Conservation (phyloP, 352 stramenopile genomes). For the Pilasporangium apinafurcum region DNA sequence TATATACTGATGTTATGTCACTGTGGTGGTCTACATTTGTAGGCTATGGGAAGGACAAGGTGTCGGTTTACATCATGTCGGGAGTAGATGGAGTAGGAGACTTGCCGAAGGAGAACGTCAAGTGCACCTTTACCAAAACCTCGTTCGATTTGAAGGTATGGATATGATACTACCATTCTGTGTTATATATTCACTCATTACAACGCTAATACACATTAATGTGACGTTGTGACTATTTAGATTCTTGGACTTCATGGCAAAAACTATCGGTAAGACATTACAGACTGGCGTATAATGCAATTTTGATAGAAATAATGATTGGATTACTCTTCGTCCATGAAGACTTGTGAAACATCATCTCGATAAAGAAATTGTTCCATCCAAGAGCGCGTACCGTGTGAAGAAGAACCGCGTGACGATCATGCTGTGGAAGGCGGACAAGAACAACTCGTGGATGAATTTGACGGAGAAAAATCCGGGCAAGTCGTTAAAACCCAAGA, state of each 20-base stretch:
- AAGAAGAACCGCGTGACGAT: constrained; percentile 87
- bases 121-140: constrained; percentile 71
- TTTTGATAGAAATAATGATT: background rate
- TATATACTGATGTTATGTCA: background rate
- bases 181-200: background rate
- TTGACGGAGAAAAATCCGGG: constrained; percentile 77
- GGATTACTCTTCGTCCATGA: background rate
- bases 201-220: background rate
- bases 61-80: constrained; percentile 79
- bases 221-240: constrained; percentile 5
- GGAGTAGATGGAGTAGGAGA: constrained; percentile 72
- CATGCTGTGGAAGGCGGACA: constrained; percentile 67
- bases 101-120: constrained; percentile 64
- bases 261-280: constrained; percentile 46
- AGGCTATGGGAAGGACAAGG: constrained; percentile 83
- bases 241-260: constrained; percentile 64
- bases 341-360: constrained; percentile 71
- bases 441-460: constrained; percentile 76
- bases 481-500: constrained; percentile 35
- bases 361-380: constrained; percentile 76
- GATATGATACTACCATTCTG: too few species aligned
- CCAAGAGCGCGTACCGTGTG: constrained; percentile 71
- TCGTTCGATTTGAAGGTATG: constrained; percentile 83
- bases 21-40: background rate
- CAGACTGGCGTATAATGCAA: background rate